Evolutionary conservation across 305 asterid species (phyloP).

Genomic region (Ruellia speciosa): DNA sequence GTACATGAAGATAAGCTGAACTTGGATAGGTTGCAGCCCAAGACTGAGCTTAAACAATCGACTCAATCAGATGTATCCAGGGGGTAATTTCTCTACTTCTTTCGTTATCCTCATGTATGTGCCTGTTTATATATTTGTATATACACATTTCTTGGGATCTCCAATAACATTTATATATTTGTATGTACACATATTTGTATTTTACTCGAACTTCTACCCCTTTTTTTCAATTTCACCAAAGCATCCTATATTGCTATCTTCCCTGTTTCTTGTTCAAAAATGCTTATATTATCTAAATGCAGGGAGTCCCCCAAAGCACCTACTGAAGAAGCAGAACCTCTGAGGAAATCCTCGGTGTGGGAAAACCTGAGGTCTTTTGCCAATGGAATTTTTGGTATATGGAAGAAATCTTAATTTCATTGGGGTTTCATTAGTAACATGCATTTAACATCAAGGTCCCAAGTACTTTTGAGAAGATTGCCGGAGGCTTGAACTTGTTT

Average conservation of each 20-base stretch:
- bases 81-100: slow-evolving; percentile 26
- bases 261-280: neutral
- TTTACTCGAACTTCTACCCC: neutral
- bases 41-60: slow-evolving; percentile 26
- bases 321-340: slow-evolving; percentile 26
- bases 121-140: neutral
- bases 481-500: slow-evolving; percentile 10
- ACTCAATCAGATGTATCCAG: slow-evolving; percentile 18
- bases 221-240: neutral
- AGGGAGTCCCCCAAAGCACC: slow-evolving; percentile 39
- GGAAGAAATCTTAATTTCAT: slow-evolving; percentile 39
- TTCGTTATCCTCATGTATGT: neutral
- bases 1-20: slow-evolving; percentile 21
- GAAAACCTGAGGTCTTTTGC: slow-evolving; percentile 61
- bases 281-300: slow-evolving; percentile 14
- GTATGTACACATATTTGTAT: neutral
- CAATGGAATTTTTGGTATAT: slow-evolving; percentile 45
- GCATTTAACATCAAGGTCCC: slow-evolving; percentile 1
- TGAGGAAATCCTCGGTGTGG: slow-evolving; percentile 46
- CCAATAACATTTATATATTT: neutral
- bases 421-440: slow-evolving; percentile 1
- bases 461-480: slow-evolving; percentile 17
- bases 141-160: neutral
- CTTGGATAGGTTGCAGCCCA: slow-evolving; percentile 21
- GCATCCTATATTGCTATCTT: neutral